Evolutionary conservation across 306 rosid species (phyloP), one percentile per base, ranked within the genome.

Genomic region (Quercus glauca): DNA sequence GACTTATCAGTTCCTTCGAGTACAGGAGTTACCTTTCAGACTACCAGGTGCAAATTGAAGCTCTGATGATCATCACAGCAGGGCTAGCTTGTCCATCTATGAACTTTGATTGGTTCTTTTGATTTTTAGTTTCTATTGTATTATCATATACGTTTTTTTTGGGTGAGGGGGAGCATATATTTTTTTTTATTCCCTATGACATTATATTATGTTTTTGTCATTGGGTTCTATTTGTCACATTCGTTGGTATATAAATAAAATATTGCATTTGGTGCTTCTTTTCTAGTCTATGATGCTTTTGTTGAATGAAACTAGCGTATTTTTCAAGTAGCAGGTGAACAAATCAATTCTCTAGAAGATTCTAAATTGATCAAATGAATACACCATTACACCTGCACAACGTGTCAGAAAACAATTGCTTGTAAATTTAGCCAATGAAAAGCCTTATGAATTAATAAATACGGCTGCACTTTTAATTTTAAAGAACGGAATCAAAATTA

Each of bases 1-100:
- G 92, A 84, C 29, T 56, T 94, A 71, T 78, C 64, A 20, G 78
- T 94, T 77, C 94, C 97, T 6, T n/a, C 90, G 67, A 57, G 64
- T 8, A 86, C 69, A 1, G 73, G 10, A 10, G 49, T 41, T 56
- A 65, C 14, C 5, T 93, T 93, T 78, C 15, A 82, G 83, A 76
- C 78, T 19, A 88, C 87, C 72, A 82, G 83, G 79, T 93, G 98
- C 74, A 83, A 83, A 8, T 33, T 88, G 85, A 81, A 84, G 87
- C 85, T 59, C 77, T 93, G 89, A 84, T 75, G 14, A 65, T 67
- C 72, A 23, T 63, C 41, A 63, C 69, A 15, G 69, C 21, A 2
- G 1, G 67, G 72, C 35, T 31, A 31, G 35, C 25, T 23, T 18
- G 15, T 49, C 3, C 15, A 10, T 49, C 53, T 19, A 19, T 49